Conservation (phyloP, 2,329 filamentous ascomycete species). For the Triangularia setosa region DNA sequence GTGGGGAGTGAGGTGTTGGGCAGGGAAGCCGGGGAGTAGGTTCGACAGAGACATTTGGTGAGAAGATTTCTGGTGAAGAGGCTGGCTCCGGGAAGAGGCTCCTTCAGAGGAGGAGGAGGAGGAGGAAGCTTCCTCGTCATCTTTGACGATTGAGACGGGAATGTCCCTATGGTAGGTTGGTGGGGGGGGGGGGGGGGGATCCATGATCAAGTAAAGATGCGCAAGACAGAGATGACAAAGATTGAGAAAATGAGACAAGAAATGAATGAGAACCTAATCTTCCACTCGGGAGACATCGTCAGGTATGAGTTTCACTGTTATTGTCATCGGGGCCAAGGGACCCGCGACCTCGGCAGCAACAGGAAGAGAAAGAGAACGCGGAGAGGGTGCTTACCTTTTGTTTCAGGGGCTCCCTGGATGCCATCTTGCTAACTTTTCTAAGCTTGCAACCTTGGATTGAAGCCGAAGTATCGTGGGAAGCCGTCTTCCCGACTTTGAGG, state of each 20-base stretch:
- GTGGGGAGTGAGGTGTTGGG: background rate
- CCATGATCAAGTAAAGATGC: background rate
- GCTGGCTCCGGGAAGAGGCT: background rate
- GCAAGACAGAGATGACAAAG: background rate
- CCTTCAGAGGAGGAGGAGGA: background rate
- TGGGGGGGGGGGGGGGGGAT: background rate
- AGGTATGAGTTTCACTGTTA: background rate
- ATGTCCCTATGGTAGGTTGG: background rate
- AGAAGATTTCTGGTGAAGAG: background rate
- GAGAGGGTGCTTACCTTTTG: constrained; percentile 20
- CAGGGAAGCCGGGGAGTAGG: background rate
- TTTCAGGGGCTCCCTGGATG: constrained; percentile 10
- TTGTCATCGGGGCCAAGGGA: background rate
- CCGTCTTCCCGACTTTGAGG: background rate
- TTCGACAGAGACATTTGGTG: background rate
- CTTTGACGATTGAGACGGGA: background rate
- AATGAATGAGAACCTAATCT: background rate
- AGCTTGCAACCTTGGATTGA: background rate
- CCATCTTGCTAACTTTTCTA: background rate
- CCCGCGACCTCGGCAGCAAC: background rate
- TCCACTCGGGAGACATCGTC: background rate
- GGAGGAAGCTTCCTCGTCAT: background rate
- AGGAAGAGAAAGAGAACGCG: background rate
- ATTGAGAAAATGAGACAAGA: background rate
- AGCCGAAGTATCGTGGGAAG: background rate